Base-by-base conservation (phyloP, 179 eudicot genomes). In the Drosera spatulata region DNA sequence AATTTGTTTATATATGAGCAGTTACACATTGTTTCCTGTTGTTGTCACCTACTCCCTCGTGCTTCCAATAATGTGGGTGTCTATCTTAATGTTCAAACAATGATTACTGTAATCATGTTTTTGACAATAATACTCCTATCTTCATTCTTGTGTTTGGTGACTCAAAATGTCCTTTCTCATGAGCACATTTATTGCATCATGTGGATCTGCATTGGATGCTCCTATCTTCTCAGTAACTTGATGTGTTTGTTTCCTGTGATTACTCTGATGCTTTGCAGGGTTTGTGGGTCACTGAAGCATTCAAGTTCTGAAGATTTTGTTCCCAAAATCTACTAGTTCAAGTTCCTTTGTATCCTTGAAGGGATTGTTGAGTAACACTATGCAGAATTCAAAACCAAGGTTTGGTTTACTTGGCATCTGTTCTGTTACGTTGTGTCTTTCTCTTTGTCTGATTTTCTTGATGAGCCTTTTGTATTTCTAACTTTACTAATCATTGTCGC, bases 371-470 rank as follows among this genome's bases (percentile, higher is more conserved):
- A 66, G 65, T 44, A 71, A 62, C 75, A 74, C 49, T 55, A 80
- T 80, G 87, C 82, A 80, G 82, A 75, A 78, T 15, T 68, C 80
- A 22, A 82, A 79, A 70, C 41, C 75, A 66, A 82, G 84, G 87
- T 82, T 43, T 79, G 58, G 45, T 67, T 70, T 15, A 1, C 58
- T 5, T 53, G 9, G 10, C 44, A 8, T 50, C 7, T 12, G 48
- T 12, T 39, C 22, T 43, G 1, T 40, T 13, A 50, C 9, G 4
- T 61, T n/a, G 43, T 13, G 41, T 4, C 47, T 53, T 46, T 62
- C 44, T 52, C 44, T 33, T n/a, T 48, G 48, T 12, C 10, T 13
- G 13, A 15, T 41, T n/a, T 11, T 39, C 12, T 50, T 4, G 45
- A 4, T 43, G 33, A 22, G 33, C 45, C 8, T 4, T 43, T 43